Conservation (phyloP, 768 basidiomycete genomes). For the Leccinum incarnatum region DNA sequence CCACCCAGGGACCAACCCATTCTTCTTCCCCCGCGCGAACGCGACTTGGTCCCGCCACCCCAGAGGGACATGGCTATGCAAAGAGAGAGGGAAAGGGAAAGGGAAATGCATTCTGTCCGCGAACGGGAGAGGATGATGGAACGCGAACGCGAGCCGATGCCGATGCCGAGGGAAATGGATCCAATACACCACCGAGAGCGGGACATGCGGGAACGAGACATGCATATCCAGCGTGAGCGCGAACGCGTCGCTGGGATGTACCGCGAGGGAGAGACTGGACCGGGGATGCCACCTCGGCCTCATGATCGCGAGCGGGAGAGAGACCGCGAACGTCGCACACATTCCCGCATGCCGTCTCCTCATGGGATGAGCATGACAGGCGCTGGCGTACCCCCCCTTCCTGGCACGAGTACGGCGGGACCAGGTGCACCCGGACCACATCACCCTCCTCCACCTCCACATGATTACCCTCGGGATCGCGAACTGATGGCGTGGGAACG, state of each 20-base stretch:
- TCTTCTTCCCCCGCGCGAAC: constrained; percentile 25
- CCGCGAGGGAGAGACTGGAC: constrained; percentile 26
- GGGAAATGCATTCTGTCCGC: constrained; percentile 15
- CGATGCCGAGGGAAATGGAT: constrained; percentile 25
- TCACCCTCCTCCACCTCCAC: constrained; percentile 17
- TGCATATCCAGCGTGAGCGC: constrained; percentile 28
- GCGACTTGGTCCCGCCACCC: constrained; percentile 14
- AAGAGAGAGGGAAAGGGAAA: constrained; percentile 23
- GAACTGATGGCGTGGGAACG: constrained; percentile 28
- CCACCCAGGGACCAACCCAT: constrained; percentile 16
- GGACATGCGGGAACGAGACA: constrained; percentile 25
- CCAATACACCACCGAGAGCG: constrained; percentile 25
- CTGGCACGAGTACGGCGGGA: constrained; percentile 8
- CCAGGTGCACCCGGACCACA: constrained; percentile 22
- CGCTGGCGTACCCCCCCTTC: constrained; percentile 7
- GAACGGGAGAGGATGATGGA: constrained; percentile 27
- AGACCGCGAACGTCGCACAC: constrained; percentile 30
- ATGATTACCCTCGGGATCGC: constrained; percentile 27
- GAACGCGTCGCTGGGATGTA: constrained; percentile 22
- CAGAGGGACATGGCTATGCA: constrained; percentile 25
- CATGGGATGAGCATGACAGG: constrained; percentile 14
- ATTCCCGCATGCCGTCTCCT: constrained; percentile 28
- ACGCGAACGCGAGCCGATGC: constrained; percentile 18
- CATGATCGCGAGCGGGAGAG: constrained; percentile 31
- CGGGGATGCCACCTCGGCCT: constrained; percentile 21